A percentile compares a stretch with the other conserved stretches of the same genome.
These are phyloP conservation scores for Pseudozyma hubeiensis DNA, from an alignment of 1,284 basidiomycete genomes.

Conservation along the genomic window DNA sequence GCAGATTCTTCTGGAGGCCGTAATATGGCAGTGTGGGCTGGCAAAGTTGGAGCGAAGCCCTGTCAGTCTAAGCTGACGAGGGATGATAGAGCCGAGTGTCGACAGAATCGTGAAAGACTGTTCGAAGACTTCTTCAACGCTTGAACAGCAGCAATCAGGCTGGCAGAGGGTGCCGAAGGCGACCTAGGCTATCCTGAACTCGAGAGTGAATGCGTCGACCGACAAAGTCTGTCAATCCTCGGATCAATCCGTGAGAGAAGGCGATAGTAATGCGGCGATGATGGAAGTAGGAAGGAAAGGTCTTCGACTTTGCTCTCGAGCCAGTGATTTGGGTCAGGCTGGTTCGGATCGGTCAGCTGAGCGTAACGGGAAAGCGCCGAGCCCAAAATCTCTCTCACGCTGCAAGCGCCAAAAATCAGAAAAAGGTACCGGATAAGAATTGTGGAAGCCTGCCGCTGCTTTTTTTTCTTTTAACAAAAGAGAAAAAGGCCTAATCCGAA, in stretches of 20 bases:
- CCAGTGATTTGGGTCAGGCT: too few species aligned
- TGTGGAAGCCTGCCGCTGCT: conserved; percentile 14
- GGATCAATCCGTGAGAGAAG: too few species aligned
- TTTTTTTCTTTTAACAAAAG: neutral
- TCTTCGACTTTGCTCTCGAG: neutral
- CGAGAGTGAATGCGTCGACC: too few species aligned
- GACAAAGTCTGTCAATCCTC: too few species aligned
- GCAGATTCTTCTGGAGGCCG: neutral
- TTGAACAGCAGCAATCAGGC: too few species aligned
- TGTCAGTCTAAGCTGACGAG: conserved; percentile 41
- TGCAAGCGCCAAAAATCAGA: conserved; percentile 8
- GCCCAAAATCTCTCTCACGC: conserved; percentile 4
- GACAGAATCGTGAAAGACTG: conserved; percentile 31
- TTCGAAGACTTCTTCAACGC: too few species aligned
- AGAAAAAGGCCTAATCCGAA: neutral
- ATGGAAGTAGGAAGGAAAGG: neutral
- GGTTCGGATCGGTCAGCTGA: too few species aligned
- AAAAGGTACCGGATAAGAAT: neutral
- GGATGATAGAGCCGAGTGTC: conserved; percentile 20
- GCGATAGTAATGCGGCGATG: too few species aligned
- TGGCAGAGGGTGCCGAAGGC: too few species aligned
- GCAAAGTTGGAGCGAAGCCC: conserved; percentile 19
- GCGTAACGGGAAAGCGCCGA: too few species aligned
- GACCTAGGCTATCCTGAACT: too few species aligned
- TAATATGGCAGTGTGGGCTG: neutral